A percentile compares a stretch with the other conserved stretches of the same genome.
Evolutionary conservation across 768 basidiomycete species (phyloP).

Genomic region (Leccinum longicurvipes): DNA sequence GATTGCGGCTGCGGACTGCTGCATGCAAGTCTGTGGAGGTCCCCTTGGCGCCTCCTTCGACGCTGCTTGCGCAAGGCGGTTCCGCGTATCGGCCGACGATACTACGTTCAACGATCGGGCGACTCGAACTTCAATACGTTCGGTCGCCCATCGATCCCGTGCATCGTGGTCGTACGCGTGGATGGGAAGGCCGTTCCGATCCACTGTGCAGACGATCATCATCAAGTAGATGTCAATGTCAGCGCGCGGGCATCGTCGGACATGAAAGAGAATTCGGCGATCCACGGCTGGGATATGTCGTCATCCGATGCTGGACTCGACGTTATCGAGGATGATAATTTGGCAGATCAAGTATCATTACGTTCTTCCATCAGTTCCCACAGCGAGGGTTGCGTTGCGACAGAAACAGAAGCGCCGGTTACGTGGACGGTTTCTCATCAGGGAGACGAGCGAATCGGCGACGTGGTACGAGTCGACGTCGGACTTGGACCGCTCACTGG

Average conservation of each 20-base stretch:
- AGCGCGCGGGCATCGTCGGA: not conserved
- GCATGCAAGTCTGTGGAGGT: conserved; percentile 3
- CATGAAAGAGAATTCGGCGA: not conserved
- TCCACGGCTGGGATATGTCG: not conserved
- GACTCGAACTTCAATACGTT: not conserved
- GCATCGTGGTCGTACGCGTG: conserved; percentile 12
- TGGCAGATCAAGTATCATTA: not conserved
- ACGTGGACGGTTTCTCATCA: not conserved
- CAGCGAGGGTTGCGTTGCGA: not conserved
- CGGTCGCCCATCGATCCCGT: conserved; percentile 3
- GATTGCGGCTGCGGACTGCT: not conserved
- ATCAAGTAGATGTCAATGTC: not conserved
- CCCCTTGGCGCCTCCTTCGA: conserved; percentile 6
- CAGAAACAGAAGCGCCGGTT: not conserved
- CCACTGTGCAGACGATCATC: conserved; percentile 1
- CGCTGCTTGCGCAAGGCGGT: not conserved
- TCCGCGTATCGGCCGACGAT: not conserved
- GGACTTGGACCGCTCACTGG: not conserved
- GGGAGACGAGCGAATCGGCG: not conserved
- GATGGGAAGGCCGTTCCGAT: conserved; percentile 15
- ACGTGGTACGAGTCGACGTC: not conserved
- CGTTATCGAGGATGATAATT: no score
- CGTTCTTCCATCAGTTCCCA: not conserved
- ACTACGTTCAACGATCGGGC: not conserved
- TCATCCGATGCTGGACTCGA: not conserved